Evolutionary conservation across 2,329 filamentous ascomycete genomes (phyloP).

Genomic region (Diplodia sapinea): DNA sequence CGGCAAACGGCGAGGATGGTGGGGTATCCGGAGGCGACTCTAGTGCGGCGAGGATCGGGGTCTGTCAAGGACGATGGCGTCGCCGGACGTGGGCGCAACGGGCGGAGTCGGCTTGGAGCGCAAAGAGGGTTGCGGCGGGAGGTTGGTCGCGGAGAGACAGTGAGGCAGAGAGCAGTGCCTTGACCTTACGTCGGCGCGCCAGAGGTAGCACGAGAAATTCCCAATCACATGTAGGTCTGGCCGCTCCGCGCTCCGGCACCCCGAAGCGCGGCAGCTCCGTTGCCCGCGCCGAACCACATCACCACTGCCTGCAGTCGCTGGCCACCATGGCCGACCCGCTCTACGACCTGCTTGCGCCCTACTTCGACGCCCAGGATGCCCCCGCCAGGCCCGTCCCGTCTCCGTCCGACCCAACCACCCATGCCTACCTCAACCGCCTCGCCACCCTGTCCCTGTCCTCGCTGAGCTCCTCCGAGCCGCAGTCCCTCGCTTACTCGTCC

Average conservation of each 20-base stretch:
- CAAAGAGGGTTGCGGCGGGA: not conserved
- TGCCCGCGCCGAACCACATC: not conserved
- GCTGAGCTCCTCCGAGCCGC: conserved; percentile 75
- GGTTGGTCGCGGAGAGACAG: not conserved
- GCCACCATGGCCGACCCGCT: conserved; percentile 63
- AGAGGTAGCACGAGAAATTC: conserved; percentile 23
- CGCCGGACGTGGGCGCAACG: conserved; percentile 13
- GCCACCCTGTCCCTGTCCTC: conserved; percentile 76
- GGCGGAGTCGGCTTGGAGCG: not conserved
- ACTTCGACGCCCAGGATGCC: conserved; percentile 56
- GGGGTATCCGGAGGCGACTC: conserved; percentile 12
- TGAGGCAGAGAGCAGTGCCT: not conserved
- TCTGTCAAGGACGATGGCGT: conserved; percentile 10
- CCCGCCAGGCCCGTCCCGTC: conserved; percentile 50
- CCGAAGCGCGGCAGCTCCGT: conserved; percentile 17
- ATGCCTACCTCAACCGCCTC: conserved; percentile 77
- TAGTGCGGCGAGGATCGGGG: conserved; percentile 16
- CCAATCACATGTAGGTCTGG: conserved; percentile 27
- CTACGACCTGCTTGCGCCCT: conserved; percentile 72
- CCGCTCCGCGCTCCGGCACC: conserved; percentile 22
- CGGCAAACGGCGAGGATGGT: conserved; percentile 10
- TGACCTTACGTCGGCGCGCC: conserved; percentile 8
- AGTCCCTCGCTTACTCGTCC: conserved; percentile 77
- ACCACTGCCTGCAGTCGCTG: conserved; percentile 3
- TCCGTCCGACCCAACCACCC: conserved; percentile 59